phyloP scores from a whole-genome alignment of 768 basidiomycete species.

The Mrakia blollopis region DNA sequence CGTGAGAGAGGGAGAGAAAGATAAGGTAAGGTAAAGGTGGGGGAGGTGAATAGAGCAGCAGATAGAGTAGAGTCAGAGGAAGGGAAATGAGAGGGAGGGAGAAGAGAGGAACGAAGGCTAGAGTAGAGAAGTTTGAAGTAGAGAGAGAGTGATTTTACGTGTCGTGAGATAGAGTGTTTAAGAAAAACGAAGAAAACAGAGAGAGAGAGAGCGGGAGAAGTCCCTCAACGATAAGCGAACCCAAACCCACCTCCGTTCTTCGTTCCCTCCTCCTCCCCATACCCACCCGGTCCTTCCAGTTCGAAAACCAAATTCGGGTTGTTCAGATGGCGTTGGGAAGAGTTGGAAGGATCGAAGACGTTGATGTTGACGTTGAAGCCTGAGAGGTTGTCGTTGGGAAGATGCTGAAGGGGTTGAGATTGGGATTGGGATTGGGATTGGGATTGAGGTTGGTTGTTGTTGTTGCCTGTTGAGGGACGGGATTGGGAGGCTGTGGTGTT shows the following conservation, averaged over 20 bases:
- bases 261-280: neutral
- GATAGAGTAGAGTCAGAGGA: neutral
- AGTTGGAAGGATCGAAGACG: neutral
- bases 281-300: conserved; percentile 1
- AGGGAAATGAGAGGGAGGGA: neutral
- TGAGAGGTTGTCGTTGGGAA: neutral
- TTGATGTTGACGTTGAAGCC: too few species aligned
- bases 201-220: neutral
- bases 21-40: too few species aligned
- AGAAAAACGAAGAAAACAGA: neutral
- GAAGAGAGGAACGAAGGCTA: too few species aligned
- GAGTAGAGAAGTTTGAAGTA: too few species aligned
- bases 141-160: too few species aligned
- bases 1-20: neutral
- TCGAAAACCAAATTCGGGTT: conserved; percentile 7
- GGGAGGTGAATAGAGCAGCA: too few species aligned
- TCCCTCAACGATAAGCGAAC: conserved; percentile 5
- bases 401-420: neutral
- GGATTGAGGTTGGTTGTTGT: too few species aligned
- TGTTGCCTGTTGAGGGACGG: neutral
- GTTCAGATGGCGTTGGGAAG: neutral
- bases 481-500: neutral
- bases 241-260: neutral
- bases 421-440: neutral
- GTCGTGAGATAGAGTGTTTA: too few species aligned